Conservation (phyloP, 768 basidiomycete genomes). For the Mrakia gelida region DNA sequence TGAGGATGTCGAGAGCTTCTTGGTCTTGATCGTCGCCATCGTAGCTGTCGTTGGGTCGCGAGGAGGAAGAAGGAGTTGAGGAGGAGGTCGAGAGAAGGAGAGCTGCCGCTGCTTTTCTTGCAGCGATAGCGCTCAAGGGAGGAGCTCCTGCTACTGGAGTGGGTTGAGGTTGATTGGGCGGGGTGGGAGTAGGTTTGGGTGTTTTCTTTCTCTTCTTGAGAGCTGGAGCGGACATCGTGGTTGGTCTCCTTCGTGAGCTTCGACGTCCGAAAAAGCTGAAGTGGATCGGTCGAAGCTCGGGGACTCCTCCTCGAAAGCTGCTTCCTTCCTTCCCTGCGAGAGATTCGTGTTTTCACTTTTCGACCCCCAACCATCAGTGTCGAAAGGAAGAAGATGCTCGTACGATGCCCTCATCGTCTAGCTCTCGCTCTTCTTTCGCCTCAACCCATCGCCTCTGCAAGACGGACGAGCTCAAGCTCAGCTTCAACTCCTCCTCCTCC, state of each 20-base stretch:
- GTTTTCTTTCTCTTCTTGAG: constrained; percentile 19
- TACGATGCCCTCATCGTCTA: constrained; percentile 5
- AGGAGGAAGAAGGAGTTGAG: too few relatives aligned
- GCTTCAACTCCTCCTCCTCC: not conserved
- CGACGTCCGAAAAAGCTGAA: not conserved
- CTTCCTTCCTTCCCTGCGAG: not conserved
- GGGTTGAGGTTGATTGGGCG: not conserved
- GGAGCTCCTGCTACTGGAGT: not conserved
- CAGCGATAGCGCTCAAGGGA: constrained; percentile 18
- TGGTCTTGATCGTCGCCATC: constrained; percentile 7
- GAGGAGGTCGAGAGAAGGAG: not conserved
- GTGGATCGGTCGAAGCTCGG: not conserved
- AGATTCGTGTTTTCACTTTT: too few relatives aligned
- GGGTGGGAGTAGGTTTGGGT: not conserved
- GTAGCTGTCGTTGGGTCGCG: not conserved
- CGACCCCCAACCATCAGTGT: not conserved
- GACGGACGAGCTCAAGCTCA: not conserved
- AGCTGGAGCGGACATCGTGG: constrained; percentile 1
- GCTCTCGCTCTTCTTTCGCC: constrained; percentile 10
- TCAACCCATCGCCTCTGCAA: constrained; percentile 2
- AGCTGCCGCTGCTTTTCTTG: constrained; percentile 23
- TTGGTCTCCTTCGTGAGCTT: not conserved
- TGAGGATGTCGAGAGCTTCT: not conserved
- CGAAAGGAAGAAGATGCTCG: not conserved
- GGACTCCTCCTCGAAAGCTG: not conserved